Percentiles rank a stretch among this genome's conserved stretches.
Evolutionary conservation across 148 eudicot genomes (phyloP).

Genomic region (Vaccinium darrowii): DNA sequence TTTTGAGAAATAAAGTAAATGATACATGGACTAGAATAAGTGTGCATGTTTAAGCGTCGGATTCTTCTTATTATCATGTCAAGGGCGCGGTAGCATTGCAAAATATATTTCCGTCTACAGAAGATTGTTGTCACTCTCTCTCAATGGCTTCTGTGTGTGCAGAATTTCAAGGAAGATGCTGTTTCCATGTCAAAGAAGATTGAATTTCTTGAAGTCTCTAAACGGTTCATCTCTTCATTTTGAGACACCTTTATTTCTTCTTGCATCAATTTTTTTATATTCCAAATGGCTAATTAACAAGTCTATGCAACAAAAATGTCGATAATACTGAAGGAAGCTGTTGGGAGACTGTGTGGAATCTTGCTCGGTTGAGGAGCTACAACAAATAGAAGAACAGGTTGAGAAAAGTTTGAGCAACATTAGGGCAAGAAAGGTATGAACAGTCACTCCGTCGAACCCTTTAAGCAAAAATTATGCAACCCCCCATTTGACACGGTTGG

Average conservation of each 20-base stretch:
- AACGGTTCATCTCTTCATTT: constrained; percentile 32
- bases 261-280: not conserved
- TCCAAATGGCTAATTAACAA: not conserved
- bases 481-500: not conserved
- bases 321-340: constrained; percentile 43
- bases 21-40: not conserved
- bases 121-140: not conserved
- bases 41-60: not conserved
- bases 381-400: constrained; percentile 51
- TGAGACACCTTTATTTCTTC: not conserved
- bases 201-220: constrained; percentile 42
- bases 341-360: constrained; percentile 53
- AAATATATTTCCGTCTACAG: not conserved
- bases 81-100: not conserved
- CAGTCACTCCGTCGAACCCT: not conserved
- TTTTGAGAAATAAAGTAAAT: not conserved
- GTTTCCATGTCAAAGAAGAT: constrained; percentile 41
- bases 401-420: constrained; percentile 51
- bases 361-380: constrained; percentile 65
- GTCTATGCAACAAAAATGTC: not conserved
- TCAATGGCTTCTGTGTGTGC: constrained; percentile 1
- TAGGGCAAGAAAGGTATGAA: constrained; percentile 58
- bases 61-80: not conserved
- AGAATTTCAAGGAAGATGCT: constrained; percentile 43
- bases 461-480: not conserved